These are phyloP conservation scores for Cairneyella variabilis DNA, from an alignment of 495 filamentous ascomycete genomes.

Conservation along the genomic window DNA sequence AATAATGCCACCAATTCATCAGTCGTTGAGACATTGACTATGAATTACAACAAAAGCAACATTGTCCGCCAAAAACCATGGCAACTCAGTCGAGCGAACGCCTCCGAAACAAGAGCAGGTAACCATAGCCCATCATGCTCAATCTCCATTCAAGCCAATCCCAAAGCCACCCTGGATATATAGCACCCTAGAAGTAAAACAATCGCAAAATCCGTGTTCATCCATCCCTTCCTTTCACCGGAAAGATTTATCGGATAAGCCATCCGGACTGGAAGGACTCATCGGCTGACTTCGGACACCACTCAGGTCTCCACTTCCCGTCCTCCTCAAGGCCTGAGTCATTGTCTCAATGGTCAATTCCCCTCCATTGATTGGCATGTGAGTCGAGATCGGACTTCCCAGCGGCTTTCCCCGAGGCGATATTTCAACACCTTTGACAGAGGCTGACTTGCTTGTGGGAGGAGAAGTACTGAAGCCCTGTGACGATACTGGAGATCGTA, in stretches of 20 bases:
- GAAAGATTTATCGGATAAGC: slow-evolving; percentile 20
- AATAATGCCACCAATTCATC: not conserved
- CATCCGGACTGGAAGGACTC: slow-evolving; percentile 47
- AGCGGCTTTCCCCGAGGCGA: slow-evolving; percentile 51
- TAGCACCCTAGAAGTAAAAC: slow-evolving; percentile 13
- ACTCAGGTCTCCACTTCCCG: slow-evolving; percentile 75
- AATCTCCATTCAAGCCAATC: slow-evolving; percentile 16
- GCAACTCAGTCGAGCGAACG: slow-evolving; percentile 11
- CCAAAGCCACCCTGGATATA: slow-evolving; percentile 22
- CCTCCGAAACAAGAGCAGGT: slow-evolving; percentile 6
- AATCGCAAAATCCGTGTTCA: not conserved
- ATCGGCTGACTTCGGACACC: slow-evolving; percentile 55
- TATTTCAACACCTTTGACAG: slow-evolving; percentile 61
- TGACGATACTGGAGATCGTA: slow-evolving; percentile 66
- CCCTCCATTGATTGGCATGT: slow-evolving; percentile 38
- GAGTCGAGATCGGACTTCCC: slow-evolving; percentile 40
- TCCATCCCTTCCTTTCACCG: slow-evolving; percentile 1
- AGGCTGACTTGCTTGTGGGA: slow-evolving; percentile 62
- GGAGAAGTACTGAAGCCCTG: slow-evolving; percentile 60
- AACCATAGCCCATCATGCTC: slow-evolving; percentile 3
- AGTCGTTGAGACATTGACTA: slow-evolving; percentile 13
- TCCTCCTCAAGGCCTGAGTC: slow-evolving; percentile 79
- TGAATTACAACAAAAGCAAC: not conserved
- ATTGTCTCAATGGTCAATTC: slow-evolving; percentile 88
- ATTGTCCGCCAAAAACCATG: not conserved